phyloP scores from a whole-genome alignment of 2,329 filamentous ascomycete species.

The Ophiostoma sp. region DNA sequence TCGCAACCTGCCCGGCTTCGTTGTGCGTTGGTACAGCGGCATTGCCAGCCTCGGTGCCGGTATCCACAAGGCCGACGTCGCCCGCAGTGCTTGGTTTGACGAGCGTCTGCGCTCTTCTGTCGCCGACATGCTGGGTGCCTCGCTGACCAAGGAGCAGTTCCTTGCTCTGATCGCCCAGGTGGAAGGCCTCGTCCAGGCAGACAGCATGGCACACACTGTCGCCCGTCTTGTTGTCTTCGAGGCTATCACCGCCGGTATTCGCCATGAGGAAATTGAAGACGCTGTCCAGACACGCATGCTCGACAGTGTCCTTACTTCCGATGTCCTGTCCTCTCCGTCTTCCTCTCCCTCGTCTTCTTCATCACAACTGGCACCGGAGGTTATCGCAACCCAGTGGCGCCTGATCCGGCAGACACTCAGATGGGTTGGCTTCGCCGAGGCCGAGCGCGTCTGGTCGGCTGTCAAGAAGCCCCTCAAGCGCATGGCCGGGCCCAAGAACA shows the following conservation, averaged over 20 bases:
- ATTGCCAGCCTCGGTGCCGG: constrained; percentile 39
- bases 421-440: constrained; percentile 30
- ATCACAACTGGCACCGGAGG: not conserved
- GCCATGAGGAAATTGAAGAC: constrained; percentile 41
- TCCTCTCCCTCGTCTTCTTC: not conserved
- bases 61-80: constrained; percentile 16
- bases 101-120: constrained; percentile 29
- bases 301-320: constrained; percentile 31
- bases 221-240: constrained; percentile 42
- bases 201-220: constrained; percentile 10
- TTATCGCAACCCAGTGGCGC: constrained; percentile 27
- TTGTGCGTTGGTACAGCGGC: constrained; percentile 40
- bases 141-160: constrained; percentile 44
- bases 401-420: constrained; percentile 31
- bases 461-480: constrained; percentile 15
- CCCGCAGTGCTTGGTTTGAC: constrained; percentile 31
- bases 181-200: constrained; percentile 24
- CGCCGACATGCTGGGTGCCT: constrained; percentile 37
- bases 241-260: constrained; percentile 41
- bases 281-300: constrained; percentile 39
- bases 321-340: not conserved
- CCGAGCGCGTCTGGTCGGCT: constrained; percentile 29
- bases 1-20: constrained; percentile 43
- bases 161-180: constrained; percentile 42
- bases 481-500: constrained; percentile 14